Evolutionary conservation across 2,329 filamentous ascomycete species (phyloP).

Genomic region (Fusarium sp.): DNA sequence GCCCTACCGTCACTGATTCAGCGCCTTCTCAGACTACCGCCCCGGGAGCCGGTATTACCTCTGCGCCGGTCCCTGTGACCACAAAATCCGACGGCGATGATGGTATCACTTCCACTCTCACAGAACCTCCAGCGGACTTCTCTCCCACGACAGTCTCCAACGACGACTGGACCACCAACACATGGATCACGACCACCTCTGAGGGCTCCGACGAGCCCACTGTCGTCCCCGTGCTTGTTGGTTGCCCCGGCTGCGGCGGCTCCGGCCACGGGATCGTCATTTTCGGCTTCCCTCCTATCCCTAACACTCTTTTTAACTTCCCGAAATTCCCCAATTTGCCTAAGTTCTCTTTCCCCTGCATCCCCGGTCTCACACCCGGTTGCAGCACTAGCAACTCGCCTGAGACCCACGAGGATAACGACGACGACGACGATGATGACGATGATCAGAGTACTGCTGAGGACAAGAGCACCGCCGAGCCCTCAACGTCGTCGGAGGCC

Average conservation of each 20-base stretch:
- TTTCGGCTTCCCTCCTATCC: not conserved
- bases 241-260: slow-evolving; percentile 13
- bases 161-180: slow-evolving; percentile 21
- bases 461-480: not conserved
- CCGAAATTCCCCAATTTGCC: slow-evolving; percentile 8
- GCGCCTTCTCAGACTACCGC: not conserved
- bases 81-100: not conserved
- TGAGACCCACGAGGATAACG: not conserved
- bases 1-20: not conserved
- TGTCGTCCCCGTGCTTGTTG: slow-evolving; percentile 26
- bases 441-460: not conserved
- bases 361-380: slow-evolving; percentile 8
- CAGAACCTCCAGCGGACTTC: not conserved
- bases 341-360: slow-evolving; percentile 23
- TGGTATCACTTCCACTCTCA: not conserved
- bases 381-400: not conserved
- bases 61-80: not conserved
- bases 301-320: not conserved
- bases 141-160: not conserved
- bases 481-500: not conserved
- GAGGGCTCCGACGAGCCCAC: slow-evolving; percentile 20
- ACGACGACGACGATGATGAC: slow-evolving; percentile 5
- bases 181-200: slow-evolving; percentile 35
- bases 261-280: slow-evolving; percentile 21
- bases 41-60: not conserved